These are phyloP conservation scores for Raffaelea albimanens DNA, from an alignment of 2,329 filamentous ascomycete species.

Conservation along the genomic window DNA sequence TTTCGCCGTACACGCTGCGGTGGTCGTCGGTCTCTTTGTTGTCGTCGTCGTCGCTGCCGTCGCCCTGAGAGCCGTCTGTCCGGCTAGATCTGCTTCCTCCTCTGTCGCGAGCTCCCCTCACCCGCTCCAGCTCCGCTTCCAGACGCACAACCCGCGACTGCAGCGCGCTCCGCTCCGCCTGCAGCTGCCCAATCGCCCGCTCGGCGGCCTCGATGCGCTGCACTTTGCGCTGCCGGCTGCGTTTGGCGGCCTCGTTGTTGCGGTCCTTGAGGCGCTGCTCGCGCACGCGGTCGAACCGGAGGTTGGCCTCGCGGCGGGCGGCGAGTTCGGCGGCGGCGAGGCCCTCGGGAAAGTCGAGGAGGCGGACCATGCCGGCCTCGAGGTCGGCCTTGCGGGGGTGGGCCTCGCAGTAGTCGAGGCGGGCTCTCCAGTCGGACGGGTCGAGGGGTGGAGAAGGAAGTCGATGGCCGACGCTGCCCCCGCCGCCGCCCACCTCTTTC, in stretches of 20 bases:
- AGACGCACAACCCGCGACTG: background rate
- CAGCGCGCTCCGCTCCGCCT: constrained; percentile 1
- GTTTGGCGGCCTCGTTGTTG: constrained; percentile 16
- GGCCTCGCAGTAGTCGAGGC: constrained; percentile 13
- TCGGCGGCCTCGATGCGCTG: constrained; percentile 12
- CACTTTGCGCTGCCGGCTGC: constrained; percentile 15
- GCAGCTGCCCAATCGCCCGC: constrained; percentile 4
- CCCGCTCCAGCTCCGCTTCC: background rate
- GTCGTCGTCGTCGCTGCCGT: too few relatives aligned
- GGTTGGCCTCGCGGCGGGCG: constrained; percentile 12
- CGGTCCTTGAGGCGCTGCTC: constrained; percentile 15
- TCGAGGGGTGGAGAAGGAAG: constrained; percentile 6
- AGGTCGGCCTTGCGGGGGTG: constrained; percentile 8
- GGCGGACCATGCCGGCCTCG: constrained; percentile 10
- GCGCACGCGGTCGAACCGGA: constrained; percentile 14
- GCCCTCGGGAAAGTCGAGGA: constrained; percentile 12
- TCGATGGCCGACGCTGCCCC: too few relatives aligned
- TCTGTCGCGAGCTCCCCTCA: background rate
- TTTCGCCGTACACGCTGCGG: too few relatives aligned
- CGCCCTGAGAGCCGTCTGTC: too few relatives aligned
- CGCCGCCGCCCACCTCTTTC: too few relatives aligned
- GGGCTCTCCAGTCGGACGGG: constrained; percentile 12
- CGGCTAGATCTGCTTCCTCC: background rate
- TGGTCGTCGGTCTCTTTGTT: too few relatives aligned
- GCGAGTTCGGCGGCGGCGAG: constrained; percentile 6